These are phyloP conservation scores for Pseudofabraea citricarpa DNA, from an alignment of 2,329 filamentous ascomycete species.

Conservation along the genomic window DNA sequence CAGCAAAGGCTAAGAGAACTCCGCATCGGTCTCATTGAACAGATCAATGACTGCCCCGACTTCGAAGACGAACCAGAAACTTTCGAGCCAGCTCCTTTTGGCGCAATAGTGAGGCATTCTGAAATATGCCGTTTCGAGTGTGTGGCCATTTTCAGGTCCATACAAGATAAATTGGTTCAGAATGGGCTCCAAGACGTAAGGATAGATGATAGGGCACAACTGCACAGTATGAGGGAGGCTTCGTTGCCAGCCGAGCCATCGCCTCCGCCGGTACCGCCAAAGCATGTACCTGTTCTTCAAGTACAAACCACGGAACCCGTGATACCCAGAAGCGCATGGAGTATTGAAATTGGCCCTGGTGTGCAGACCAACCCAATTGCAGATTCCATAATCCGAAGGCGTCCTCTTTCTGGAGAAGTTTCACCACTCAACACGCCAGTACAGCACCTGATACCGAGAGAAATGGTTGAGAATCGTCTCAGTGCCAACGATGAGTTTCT, in stretches of 20 bases:
- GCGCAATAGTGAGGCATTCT: slow-evolving; percentile 15
- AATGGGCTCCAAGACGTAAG: not conserved
- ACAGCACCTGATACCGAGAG: slow-evolving; percentile 17
- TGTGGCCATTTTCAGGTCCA: slow-evolving; percentile 17
- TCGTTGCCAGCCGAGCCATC: slow-evolving; percentile 4
- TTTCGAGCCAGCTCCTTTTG: slow-evolving; percentile 19
- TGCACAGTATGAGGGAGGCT: slow-evolving; percentile 10
- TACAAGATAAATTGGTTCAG: slow-evolving; percentile 14
- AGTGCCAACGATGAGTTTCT: slow-evolving; percentile 24
- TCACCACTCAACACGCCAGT: slow-evolving; percentile 10
- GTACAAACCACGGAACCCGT: slow-evolving; percentile 6
- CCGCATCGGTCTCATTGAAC: slow-evolving; percentile 22
- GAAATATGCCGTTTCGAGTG: slow-evolving; percentile 20
- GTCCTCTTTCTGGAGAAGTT: slow-evolving; percentile 11
- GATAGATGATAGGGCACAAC: slow-evolving; percentile 9
- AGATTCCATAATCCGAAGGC: slow-evolving; percentile 3
- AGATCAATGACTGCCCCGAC: slow-evolving; percentile 21
- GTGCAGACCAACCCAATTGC: slow-evolving; percentile 6
- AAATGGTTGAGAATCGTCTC: slow-evolving; percentile 17
- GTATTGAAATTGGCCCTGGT: slow-evolving; percentile 12
- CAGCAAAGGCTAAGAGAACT: slow-evolving; percentile 20
- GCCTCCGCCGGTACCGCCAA: slow-evolving; percentile 10
- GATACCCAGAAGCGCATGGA: slow-evolving; percentile 18
- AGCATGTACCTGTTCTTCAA: not conserved
- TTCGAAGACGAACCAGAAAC: slow-evolving; percentile 22